These are phyloP conservation scores for Stemphylium lycopersici DNA, from an alignment of 2,329 filamentous ascomycete species.

Conservation along the genomic window DNA sequence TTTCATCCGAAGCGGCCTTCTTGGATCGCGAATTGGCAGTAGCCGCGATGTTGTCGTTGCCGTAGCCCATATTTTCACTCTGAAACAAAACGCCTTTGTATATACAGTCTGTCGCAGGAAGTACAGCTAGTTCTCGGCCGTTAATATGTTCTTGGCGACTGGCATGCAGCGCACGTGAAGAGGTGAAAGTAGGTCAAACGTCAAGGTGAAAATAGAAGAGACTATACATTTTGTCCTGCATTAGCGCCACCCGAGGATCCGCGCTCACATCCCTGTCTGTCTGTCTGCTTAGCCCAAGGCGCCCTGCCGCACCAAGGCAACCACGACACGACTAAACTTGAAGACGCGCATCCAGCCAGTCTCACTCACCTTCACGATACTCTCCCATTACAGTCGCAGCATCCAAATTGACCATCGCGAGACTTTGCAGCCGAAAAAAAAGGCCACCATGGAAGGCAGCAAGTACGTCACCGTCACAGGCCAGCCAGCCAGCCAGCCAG, in stretches of 20 bases:
- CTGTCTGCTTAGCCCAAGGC: neutral
- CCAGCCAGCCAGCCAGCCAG: no score
- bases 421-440: neutral
- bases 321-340: neutral
- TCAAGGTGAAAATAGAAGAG: neutral
- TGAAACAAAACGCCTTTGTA: neutral
- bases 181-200: neutral
- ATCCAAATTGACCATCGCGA: no score
- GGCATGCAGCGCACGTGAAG: no score
- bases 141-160: no score
- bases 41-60: conserved; percentile 6
- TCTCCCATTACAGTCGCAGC: no score
- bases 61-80: neutral
- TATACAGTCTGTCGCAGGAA: no score
- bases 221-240: conserved; percentile 16
- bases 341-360: no score
- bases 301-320: conserved; percentile 4
- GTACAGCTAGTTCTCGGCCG: no score
- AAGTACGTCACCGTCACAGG: conserved; percentile 6
- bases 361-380: neutral
- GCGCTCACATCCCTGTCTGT: conserved; percentile 9
- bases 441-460: conserved; percentile 6
- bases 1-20: conserved; percentile 9
- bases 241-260: conserved; percentile 19
- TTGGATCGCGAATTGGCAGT: conserved; percentile 11